A percentile compares a stretch with the other conserved stretches of the same genome.
Conservation (phyloP, 1,284 basidiomycete genomes). For the Trametes sp. region DNA sequence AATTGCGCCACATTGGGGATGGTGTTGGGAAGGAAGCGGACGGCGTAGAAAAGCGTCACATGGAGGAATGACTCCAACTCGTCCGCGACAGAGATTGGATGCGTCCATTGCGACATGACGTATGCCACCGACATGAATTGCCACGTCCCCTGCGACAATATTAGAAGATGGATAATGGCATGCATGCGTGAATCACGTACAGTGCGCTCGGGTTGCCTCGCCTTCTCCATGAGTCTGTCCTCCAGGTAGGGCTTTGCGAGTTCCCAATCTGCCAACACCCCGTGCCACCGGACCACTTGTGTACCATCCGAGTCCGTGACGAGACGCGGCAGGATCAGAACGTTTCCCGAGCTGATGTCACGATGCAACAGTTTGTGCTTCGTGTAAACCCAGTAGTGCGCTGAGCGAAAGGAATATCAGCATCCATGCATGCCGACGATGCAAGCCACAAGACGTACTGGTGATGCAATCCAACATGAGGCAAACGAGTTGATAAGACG, state of each 20-base stretch:
- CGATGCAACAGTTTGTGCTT: slow-evolving; percentile 11
- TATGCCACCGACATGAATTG: slow-evolving; percentile 16
- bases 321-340: slow-evolving; percentile 17
- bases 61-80: slow-evolving; percentile 25
- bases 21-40: slow-evolving; percentile 9
- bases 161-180: neutral
- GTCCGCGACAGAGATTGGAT: slow-evolving; percentile 9
- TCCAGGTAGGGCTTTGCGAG: neutral
- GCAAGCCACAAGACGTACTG: slow-evolving; percentile 4
- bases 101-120: neutral
- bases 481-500: slow-evolving; percentile 4
- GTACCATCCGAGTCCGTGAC: neutral
- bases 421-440: too few relatives aligned
- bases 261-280: slow-evolving; percentile 25
- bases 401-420: neutral
- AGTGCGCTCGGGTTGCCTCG: slow-evolving; percentile 10
- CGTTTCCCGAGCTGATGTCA: slow-evolving; percentile 25
- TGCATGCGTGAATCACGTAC: slow-evolving; percentile 1
- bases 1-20: neutral
- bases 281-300: neutral
- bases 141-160: slow-evolving; percentile 12
- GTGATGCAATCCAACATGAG: slow-evolving; percentile 7
- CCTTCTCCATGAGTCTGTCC: neutral
- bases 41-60: slow-evolving; percentile 16
- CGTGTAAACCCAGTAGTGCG: neutral